Evolutionary conservation across 805 yeast genomes (phyloP).

Genomic region (Candida ovalis): DNA sequence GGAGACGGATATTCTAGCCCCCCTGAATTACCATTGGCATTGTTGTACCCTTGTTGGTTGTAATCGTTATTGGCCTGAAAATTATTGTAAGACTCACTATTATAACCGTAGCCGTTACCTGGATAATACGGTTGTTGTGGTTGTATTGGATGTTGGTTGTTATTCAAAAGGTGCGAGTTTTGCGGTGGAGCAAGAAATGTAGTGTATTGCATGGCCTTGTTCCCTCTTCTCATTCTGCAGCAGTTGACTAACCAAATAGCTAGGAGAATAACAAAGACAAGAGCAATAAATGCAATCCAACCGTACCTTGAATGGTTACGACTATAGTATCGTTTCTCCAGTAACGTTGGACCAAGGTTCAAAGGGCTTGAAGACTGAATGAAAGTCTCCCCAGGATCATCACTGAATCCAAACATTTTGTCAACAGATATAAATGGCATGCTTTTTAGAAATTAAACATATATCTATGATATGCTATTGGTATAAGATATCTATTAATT

Average conservation of each 20-base stretch:
- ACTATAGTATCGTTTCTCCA: not conserved
- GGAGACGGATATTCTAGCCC: not conserved
- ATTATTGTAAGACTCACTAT: too few relatives aligned
- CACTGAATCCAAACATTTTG: not conserved
- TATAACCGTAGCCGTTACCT: too few relatives aligned
- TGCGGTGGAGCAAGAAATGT: constrained; percentile 4
- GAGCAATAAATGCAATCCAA: not conserved
- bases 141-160: not conserved
- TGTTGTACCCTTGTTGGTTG: not conserved
- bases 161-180: not conserved
- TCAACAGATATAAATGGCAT: not conserved
- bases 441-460: not conserved
- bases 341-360: not conserved
- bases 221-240: constrained; percentile 3
- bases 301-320: not conserved
- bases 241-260: not conserved
- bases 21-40: not conserved
- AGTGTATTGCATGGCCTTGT: constrained; percentile 3
- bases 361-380: not conserved
- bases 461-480: too few relatives aligned
- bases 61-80: not conserved
- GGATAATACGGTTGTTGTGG: not conserved
- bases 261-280: not conserved
- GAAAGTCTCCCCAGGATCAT: not conserved
- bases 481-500: too few relatives aligned